Evolutionary conservation across 2,329 filamentous ascomycete genomes (phyloP).

Genomic region (Monosporascus sp.): DNA sequence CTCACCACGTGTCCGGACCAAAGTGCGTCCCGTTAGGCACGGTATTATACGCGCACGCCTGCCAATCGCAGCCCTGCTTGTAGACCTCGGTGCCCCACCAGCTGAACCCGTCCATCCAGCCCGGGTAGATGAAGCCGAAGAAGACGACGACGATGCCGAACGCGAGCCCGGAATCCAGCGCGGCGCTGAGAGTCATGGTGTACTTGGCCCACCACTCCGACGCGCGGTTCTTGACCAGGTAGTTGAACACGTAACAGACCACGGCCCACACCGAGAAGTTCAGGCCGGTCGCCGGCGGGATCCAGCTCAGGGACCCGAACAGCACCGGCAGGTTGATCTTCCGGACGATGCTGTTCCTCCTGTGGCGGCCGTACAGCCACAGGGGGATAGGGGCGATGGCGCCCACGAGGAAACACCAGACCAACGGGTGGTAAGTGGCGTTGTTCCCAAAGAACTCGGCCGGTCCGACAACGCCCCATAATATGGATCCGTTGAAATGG

Average conservation of each 20-base stretch:
- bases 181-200: constrained; percentile 81
- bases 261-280: constrained; percentile 86
- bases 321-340: constrained; percentile 79
- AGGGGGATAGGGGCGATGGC: constrained; percentile 68
- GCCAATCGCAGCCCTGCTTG: constrained; percentile 80
- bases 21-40: constrained; percentile 61
- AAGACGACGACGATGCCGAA: constrained; percentile 81
- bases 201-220: constrained; percentile 85
- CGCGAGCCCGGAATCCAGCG: constrained; percentile 75
- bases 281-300: constrained; percentile 77
- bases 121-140: constrained; percentile 80
- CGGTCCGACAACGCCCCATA: constrained; percentile 86
- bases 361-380: constrained; percentile 62
- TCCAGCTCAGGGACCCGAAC: constrained; percentile 79
- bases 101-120: constrained; percentile 63
- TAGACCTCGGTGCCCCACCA: constrained; percentile 91
- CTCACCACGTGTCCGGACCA: constrained; percentile 56
- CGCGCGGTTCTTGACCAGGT: constrained; percentile 62
- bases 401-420: constrained; percentile 79
- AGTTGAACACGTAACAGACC: constrained; percentile 82
- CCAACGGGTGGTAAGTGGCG: constrained; percentile 68
- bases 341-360: constrained; percentile 57
- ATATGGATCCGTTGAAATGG: constrained; percentile 84
- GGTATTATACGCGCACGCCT: constrained; percentile 65
- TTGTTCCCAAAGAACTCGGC: constrained; percentile 72